A percentile compares a stretch with the other conserved stretches of the same genome.
Evolutionary conservation across 2,329 filamentous ascomycete genomes (phyloP).

Genomic region (Aspergillus bombycis): DNA sequence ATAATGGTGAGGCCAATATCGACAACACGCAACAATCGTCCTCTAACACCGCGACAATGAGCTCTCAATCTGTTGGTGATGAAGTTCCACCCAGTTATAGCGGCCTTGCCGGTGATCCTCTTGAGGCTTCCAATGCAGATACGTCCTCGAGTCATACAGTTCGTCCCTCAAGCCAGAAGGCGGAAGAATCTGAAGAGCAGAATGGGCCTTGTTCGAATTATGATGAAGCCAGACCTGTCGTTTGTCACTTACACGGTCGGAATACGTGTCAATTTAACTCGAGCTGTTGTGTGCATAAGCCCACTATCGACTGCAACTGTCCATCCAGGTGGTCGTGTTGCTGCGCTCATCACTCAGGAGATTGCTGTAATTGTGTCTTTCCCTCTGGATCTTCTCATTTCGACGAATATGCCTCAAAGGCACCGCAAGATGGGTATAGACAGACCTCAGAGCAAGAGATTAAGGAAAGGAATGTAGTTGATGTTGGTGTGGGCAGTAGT

Average conservation of each 20-base stretch:
- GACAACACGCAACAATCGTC: neutral
- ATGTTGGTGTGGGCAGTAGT: neutral
- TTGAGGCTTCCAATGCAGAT: neutral
- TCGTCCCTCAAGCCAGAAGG: neutral
- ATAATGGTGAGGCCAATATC: neutral
- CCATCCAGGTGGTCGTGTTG: conserved; percentile 23
- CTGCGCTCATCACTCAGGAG: conserved; percentile 25
- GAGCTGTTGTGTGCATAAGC: conserved; percentile 23
- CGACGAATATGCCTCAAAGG: neutral
- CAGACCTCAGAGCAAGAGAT: neutral
- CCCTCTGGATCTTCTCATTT: neutral
- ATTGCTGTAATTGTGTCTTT: conserved; percentile 23
- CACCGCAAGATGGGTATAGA: neutral
- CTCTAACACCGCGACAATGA: neutral
- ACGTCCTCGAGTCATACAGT: neutral
- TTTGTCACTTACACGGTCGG: conserved; percentile 12
- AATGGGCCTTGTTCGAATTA: neutral
- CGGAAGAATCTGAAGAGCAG: neutral
- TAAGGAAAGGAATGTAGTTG: neutral
- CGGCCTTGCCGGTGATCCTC: neutral
- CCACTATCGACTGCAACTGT: conserved; percentile 16
- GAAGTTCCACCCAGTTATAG: neutral
- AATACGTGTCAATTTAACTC: conserved; percentile 19
- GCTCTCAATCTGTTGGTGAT: neutral
- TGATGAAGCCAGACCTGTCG: neutral